Conservation (phyloP, 2,329 filamentous ascomycete species). For the Sarocladiaceae sp. region DNA sequence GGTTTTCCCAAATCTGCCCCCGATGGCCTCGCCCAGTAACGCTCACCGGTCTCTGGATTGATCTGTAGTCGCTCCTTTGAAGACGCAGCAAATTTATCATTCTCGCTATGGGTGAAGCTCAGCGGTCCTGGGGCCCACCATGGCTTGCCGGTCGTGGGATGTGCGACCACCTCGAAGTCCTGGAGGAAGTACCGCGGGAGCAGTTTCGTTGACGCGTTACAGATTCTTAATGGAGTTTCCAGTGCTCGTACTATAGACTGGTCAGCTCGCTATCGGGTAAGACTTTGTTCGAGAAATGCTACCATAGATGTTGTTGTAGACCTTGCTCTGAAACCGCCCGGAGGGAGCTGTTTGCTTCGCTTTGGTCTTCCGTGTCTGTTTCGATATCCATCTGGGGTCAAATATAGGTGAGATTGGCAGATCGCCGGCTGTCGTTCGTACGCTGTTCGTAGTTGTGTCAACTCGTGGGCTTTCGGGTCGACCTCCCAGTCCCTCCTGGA, state of each 20-base stretch:
- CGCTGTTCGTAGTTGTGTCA: slow-evolving; percentile 32
- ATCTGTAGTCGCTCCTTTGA: slow-evolving; percentile 5
- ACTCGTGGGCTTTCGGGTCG: slow-evolving; percentile 25
- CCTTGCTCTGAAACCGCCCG: slow-evolving; percentile 48
- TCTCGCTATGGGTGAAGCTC: slow-evolving; percentile 17
- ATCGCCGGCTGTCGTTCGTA: slow-evolving; percentile 37
- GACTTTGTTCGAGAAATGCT: too few species aligned
- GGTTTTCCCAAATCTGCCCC: too few species aligned
- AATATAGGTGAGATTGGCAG: slow-evolving; percentile 51
- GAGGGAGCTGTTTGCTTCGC: slow-evolving; percentile 22
- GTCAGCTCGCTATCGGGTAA: not conserved
- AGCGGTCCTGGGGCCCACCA: slow-evolving; percentile 51
- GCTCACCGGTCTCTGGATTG: too few species aligned
- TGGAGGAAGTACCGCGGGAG: slow-evolving; percentile 60
- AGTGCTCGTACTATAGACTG: slow-evolving; percentile 51
- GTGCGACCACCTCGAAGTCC: slow-evolving; percentile 48
- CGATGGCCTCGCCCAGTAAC: too few species aligned
- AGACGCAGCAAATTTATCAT: slow-evolving; percentile 11
- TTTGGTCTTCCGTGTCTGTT: slow-evolving; percentile 36
- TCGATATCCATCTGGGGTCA: slow-evolving; percentile 42
- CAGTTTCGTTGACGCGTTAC: slow-evolving; percentile 37
- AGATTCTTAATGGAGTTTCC: slow-evolving; percentile 52
- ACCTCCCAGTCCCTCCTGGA: slow-evolving; percentile 25
- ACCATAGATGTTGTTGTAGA: slow-evolving; percentile 62
- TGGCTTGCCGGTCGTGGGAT: slow-evolving; percentile 44